phyloP scores from a whole-genome alignment of 192 early-diverging fungal species.

The Funneliformis mosseae region DNA sequence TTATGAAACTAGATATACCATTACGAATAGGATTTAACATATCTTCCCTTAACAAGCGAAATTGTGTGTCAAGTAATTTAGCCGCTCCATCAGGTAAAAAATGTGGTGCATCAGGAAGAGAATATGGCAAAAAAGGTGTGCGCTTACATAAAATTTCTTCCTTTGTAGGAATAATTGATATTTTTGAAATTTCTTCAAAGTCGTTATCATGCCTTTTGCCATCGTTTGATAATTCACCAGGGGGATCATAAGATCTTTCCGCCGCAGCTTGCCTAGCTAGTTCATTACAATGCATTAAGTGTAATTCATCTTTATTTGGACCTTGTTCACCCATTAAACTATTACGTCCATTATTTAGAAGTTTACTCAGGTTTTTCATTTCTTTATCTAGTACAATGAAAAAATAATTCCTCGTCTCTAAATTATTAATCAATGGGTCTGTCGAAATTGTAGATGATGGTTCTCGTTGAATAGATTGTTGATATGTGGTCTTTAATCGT shows the following conservation, averaged over 20 bases:
- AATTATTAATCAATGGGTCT: background rate
- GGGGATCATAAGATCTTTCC: no score
- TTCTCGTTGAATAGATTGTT: background rate
- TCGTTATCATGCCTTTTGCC: constrained; percentile 56
- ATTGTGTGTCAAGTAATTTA: constrained; percentile 45
- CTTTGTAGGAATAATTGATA: constrained; percentile 55
- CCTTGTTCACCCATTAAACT: no score
- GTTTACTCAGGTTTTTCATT: constrained; percentile 1
- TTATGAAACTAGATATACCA: constrained; percentile 49
- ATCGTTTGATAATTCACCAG: no score
- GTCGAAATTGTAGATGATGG: constrained; percentile 15
- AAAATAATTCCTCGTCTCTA: background rate
- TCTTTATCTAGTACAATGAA: constrained; percentile 21
- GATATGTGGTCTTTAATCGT: no score
- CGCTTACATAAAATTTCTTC: background rate
- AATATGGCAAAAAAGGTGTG: constrained; percentile 51
- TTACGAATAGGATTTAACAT: constrained; percentile 42
- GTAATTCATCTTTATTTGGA: no score
- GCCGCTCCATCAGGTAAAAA: constrained; percentile 49
- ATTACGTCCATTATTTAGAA: background rate
- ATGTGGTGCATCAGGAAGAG: constrained; percentile 43
- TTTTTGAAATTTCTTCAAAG: constrained; percentile 41
- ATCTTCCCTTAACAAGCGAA: no score
- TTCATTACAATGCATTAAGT: no score
- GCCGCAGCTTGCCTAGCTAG: no score